A percentile compares a stretch with the other conserved stretches of the same genome.
These are phyloP conservation scores for Hypoxylon cercidicola DNA, from an alignment of 495 filamentous ascomycete species.

Conservation along the genomic window DNA sequence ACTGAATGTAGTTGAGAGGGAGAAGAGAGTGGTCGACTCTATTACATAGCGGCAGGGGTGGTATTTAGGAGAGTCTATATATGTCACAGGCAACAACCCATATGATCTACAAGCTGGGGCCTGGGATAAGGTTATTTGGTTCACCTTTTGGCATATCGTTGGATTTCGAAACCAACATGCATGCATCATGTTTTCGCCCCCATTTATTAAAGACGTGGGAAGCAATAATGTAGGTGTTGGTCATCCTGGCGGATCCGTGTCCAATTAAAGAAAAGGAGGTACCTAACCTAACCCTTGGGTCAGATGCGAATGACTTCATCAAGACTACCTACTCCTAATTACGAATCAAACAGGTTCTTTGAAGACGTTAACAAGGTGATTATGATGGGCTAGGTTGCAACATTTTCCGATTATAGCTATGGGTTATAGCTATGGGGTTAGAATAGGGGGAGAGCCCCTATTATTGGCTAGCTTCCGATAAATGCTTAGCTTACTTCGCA, in stretches of 20 bases:
- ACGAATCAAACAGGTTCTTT: neutral
- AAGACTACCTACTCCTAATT: neutral
- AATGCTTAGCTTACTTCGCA: neutral
- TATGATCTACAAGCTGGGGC: neutral
- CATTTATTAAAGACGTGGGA: neutral
- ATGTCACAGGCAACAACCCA: neutral
- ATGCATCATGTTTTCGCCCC: conserved; percentile 1
- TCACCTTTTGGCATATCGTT: too few relatives aligned
- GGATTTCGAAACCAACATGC: too few relatives aligned
- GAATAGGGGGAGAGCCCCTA: neutral
- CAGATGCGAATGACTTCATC: neutral
- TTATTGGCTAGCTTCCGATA: neutral
- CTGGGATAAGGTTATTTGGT: too few relatives aligned
- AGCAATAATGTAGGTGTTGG: neutral
- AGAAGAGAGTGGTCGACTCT: neutral
- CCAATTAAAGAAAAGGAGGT: neutral
- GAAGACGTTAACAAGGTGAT: neutral
- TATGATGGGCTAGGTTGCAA: neutral
- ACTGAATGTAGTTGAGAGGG: neutral
- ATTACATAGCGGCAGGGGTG: neutral
- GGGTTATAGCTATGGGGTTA: too few relatives aligned
- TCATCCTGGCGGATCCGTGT: neutral
- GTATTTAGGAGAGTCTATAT: neutral
- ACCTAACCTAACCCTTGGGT: neutral
- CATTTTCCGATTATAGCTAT: neutral